phyloP scores from a whole-genome alignment of 352 stramenopile species.

The Globisporangium alternatum region DNA sequence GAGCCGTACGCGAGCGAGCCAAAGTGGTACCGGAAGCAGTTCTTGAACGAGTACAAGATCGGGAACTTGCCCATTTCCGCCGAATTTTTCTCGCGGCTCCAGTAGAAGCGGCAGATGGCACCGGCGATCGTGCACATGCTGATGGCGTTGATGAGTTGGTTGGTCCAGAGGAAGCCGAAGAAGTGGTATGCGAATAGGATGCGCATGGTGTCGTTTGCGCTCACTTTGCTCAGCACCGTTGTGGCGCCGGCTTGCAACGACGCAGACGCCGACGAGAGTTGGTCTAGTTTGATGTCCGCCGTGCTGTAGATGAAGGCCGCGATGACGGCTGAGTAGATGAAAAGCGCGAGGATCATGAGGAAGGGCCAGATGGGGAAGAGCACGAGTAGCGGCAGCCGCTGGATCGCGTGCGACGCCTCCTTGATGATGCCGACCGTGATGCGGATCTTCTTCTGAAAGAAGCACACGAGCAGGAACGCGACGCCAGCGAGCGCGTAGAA shows the following conservation, averaged over 20 bases:
- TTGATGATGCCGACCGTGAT: constrained; percentile 76
- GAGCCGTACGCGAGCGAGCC: constrained; percentile 95
- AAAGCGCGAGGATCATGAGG: constrained; percentile 53
- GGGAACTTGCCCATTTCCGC: constrained; percentile 69
- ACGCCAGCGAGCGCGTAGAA: constrained; percentile 53
- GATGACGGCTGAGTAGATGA: constrained; percentile 61
- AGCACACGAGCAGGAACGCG: constrained; percentile 75
- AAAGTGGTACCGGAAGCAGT: constrained; percentile 91
- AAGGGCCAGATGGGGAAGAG: constrained; percentile 71
- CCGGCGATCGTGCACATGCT: constrained; percentile 94
- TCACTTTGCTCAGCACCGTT: constrained; percentile 42
- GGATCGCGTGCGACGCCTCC: constrained; percentile 64
- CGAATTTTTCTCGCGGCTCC: constrained; percentile 68
- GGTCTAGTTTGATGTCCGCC: constrained; percentile 37
- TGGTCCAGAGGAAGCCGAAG: constrained; percentile 96
- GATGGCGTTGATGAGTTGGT: constrained; percentile 94
- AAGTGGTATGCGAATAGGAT: constrained; percentile 80
- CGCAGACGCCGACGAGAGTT: constrained; percentile 19
- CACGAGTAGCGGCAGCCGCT: constrained; percentile 55
- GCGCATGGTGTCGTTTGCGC: constrained; percentile 58
- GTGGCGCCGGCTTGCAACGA: constrained; percentile 17
- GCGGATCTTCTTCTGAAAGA: constrained; percentile 81
- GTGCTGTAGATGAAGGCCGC: constrained; percentile 73
- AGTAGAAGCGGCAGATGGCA: constrained; percentile 92
- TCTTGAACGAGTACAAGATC: constrained; percentile 62